Percentiles rank a stretch among this genome's conserved stretches.
Evolutionary conservation across 148 eudicot species (phyloP).

Genomic region (Pharnaceum exiguum): DNA sequence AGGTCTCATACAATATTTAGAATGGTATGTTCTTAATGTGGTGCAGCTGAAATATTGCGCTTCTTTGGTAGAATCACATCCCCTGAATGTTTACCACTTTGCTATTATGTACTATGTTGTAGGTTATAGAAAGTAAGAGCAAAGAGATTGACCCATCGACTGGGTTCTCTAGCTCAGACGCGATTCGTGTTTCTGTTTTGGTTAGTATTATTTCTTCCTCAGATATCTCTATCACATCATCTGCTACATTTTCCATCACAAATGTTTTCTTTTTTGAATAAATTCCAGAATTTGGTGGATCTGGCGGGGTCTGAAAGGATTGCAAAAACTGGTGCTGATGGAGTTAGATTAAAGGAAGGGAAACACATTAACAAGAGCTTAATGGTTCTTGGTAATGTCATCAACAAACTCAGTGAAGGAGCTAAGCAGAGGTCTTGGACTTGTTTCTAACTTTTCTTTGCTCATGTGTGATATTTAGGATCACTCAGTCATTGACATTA

Average conservation of each 20-base stretch:
- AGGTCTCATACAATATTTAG: slow-evolving; percentile 96
- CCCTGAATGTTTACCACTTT: not conserved
- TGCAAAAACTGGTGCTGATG: slow-evolving; percentile 98
- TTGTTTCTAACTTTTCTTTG: not conserved
- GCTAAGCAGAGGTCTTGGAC: slow-evolving; percentile 78
- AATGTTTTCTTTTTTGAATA: not conserved
- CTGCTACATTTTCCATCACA: not conserved
- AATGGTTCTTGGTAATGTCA: slow-evolving; percentile 95
- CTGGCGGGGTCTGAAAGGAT: slow-evolving; percentile 96
- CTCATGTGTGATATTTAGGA: not conserved
- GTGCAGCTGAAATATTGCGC: slow-evolving; percentile 7
- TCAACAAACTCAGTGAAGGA: slow-evolving; percentile 92
- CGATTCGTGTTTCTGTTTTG: slow-evolving; percentile 92
- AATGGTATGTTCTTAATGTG: slow-evolving; percentile 63
- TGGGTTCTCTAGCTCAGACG: slow-evolving; percentile 52
- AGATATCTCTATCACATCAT: not conserved
- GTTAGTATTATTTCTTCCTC: slow-evolving; percentile 33
- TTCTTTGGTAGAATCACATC: not conserved
- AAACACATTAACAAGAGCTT: slow-evolving; percentile 92
- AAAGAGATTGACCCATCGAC: slow-evolving; percentile 39
- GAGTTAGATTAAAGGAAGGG: slow-evolving; percentile 94
- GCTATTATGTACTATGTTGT: no score
- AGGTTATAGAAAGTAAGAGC: slow-evolving; percentile 95
- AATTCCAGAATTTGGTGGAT: slow-evolving; percentile 77
- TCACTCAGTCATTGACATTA: not conserved